Conservation (phyloP, 345 rosid species). For the Sonneratia caseolaris region DNA sequence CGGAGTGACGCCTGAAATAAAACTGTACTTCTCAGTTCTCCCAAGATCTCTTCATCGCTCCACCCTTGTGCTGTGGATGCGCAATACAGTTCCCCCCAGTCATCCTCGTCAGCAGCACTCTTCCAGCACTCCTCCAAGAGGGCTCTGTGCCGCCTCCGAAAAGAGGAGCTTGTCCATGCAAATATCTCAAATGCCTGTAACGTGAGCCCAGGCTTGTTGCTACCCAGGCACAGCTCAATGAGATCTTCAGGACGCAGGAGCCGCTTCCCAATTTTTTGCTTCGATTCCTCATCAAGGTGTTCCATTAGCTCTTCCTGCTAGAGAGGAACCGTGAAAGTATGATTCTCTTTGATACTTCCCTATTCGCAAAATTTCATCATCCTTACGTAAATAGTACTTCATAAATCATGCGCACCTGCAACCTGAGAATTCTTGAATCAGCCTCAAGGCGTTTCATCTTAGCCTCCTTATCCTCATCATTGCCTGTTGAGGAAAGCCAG, state of each 20-base stretch:
- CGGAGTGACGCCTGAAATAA: slow-evolving; percentile 67
- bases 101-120: slow-evolving; percentile 66
- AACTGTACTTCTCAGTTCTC: slow-evolving; percentile 46
- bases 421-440: slow-evolving; percentile 70
- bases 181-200: slow-evolving; percentile 69
- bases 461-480: slow-evolving; percentile 34
- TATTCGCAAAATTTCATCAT: neutral
- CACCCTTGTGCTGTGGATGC: slow-evolving; percentile 63
- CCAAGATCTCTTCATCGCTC: slow-evolving; percentile 74
- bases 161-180: slow-evolving; percentile 80
- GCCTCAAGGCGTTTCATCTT: slow-evolving; percentile 72
- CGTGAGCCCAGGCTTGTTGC: slow-evolving; percentile 41
- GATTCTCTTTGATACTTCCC: neutral
- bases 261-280: slow-evolving; percentile 22
- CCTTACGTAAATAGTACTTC: neutral
- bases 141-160: slow-evolving; percentile 51
- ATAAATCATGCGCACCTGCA: slow-evolving; percentile 44
- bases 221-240: slow-evolving; percentile 50
- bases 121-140: slow-evolving; percentile 90
- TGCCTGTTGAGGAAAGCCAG: slow-evolving; percentile 19
- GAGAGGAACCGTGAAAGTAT: neutral
- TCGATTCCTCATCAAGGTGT: slow-evolving; percentile 27
- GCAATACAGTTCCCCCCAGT: slow-evolving; percentile 64
- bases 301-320: slow-evolving; percentile 61
- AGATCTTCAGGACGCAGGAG: slow-evolving; percentile 72